Percentiles rank a stretch among this genome's conserved stretches.
phyloP scores from a whole-genome alignment of 352 stramenopile species.

The Pythium vanterpoolii region DNA sequence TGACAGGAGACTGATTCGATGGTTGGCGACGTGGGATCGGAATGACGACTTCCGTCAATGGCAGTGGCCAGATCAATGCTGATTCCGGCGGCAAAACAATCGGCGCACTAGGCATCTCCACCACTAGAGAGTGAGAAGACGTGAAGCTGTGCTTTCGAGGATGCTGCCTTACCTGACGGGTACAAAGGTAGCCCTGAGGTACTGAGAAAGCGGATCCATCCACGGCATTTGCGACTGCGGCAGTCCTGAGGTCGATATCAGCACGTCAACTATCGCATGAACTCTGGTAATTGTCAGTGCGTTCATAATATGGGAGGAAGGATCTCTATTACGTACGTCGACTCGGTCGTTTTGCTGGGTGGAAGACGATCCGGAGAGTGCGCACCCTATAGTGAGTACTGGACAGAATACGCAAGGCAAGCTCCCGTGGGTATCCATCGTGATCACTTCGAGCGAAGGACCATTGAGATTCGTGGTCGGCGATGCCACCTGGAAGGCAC shows the following conservation, averaged over 20 bases:
- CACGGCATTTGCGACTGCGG: background rate
- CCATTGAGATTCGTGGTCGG: background rate
- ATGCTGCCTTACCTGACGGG: conserved; percentile 1
- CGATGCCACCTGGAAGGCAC: background rate
- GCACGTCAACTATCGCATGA: conserved; percentile 1
- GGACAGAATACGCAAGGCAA: conserved; percentile 32
- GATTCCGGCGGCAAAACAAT: conserved; percentile 22
- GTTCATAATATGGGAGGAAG: background rate
- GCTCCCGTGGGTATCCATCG: conserved; percentile 20
- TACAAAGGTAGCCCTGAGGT: conserved; percentile 14
- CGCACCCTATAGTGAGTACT: conserved; percentile 6
- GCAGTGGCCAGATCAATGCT: conserved; percentile 4
- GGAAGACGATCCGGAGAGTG: conserved; percentile 12
- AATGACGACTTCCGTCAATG: conserved; percentile 3
- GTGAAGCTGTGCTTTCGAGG: background rate
- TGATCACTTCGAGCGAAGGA: background rate
- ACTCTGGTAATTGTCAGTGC: background rate
- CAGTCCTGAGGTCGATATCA: background rate
- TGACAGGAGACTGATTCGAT: background rate
- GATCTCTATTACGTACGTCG: conserved; percentile 7
- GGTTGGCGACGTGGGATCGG: background rate
- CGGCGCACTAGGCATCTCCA: background rate
- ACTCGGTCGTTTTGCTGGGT: conserved; percentile 7
- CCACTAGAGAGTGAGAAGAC: background rate
- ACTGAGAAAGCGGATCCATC: conserved; percentile 16